phyloP scores from a whole-genome alignment of 139 green algal species.

The Tetratostichococcus sp. region DNA sequence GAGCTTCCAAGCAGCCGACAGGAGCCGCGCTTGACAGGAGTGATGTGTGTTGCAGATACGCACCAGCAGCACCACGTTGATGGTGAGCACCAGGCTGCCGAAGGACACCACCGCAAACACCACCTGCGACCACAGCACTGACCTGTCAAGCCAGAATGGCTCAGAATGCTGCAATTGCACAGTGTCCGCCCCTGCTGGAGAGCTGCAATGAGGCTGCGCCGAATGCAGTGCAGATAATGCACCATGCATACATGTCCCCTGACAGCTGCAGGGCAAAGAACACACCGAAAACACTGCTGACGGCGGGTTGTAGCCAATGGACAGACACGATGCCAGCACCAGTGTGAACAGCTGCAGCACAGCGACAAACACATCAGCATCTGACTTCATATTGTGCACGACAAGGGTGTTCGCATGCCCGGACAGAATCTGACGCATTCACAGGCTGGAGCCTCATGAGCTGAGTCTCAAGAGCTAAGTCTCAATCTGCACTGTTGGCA shows the following conservation, averaged over 20 bases:
- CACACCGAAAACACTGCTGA: slow-evolving; percentile 75
- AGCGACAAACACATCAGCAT: not conserved
- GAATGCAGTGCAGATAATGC: no score
- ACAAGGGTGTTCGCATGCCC: no score
- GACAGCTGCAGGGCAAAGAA: not conserved
- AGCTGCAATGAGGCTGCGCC: no score
- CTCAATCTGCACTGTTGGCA: no score
- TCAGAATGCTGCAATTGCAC: not conserved
- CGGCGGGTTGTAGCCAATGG: slow-evolving; percentile 50
- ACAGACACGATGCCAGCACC: slow-evolving; percentile 67
- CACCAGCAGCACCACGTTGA: slow-evolving; percentile 90
- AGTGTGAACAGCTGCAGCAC: slow-evolving; percentile 75
- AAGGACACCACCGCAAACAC: slow-evolving; percentile 86
- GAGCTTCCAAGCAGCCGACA: no score
- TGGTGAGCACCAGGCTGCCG: slow-evolving; percentile 88
- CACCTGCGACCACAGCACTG: slow-evolving; percentile 53
- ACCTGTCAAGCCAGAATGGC: not conserved
- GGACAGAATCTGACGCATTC: no score
- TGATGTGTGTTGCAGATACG: not conserved
- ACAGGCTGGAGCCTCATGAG: no score
- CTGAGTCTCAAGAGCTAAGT: no score
- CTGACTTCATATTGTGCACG: not conserved
- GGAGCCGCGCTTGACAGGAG: no score
- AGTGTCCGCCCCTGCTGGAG: no score
- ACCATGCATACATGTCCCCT: no score